Conservation (phyloP, 257 asterid species). For the Ophiorrhiza pumila region DNA sequence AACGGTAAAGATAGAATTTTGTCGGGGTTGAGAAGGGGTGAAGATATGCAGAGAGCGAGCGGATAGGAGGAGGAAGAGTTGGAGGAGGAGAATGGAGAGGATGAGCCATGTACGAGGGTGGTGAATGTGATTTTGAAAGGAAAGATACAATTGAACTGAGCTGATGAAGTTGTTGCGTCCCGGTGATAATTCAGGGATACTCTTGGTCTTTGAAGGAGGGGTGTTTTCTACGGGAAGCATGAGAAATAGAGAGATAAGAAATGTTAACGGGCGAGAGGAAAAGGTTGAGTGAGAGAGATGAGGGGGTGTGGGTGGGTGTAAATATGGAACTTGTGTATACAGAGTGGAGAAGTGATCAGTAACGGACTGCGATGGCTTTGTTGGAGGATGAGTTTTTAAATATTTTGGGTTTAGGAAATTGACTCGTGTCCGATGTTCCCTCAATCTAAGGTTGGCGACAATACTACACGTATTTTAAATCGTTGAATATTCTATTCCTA, state of each 20-base stretch:
- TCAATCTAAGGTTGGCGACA: too few species aligned
- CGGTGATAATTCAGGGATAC: neutral
- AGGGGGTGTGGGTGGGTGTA: too few species aligned
- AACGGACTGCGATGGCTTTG: too few species aligned
- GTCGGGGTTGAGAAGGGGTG: constrained; percentile 3
- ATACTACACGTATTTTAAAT: too few species aligned
- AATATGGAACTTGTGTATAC: too few species aligned
- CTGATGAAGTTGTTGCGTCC: constrained; percentile 13
- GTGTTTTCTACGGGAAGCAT: constrained; percentile 29
- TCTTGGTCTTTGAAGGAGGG: constrained; percentile 9
- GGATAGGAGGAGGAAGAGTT: constrained; percentile 29
- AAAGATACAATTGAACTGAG: constrained; percentile 7
- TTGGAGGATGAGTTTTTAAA: too few species aligned
- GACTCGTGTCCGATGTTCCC: neutral
- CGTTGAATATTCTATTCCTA: too few species aligned
- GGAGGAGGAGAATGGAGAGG: constrained; percentile 27
- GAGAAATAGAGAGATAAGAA: neutral
- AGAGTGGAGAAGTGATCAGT: too few species aligned
- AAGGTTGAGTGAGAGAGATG: neutral
- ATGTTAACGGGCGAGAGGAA: too few species aligned
- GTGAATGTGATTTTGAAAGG: constrained; percentile 2
- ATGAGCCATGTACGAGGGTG: constrained; percentile 26
- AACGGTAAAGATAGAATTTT: neutral
- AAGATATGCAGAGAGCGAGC: constrained; percentile 16
- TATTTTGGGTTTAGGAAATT: neutral